Percentiles rank a stretch among this genome's conserved stretches.
phyloP scores from a whole-genome alignment of 179 eudicot genomes.

The Drosera spatulata region DNA sequence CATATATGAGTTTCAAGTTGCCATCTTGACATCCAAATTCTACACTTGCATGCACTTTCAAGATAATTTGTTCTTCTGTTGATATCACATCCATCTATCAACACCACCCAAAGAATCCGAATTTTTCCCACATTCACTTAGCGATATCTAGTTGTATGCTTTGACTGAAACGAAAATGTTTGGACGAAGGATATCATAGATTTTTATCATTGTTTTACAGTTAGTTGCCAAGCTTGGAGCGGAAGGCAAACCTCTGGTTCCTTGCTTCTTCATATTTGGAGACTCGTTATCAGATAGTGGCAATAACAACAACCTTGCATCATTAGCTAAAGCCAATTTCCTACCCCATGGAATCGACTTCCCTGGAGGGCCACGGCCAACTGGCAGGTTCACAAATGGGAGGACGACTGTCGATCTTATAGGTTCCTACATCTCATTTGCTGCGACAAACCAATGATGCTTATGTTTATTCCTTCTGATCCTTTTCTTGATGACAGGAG shows the following conservation, averaged over 20 bases:
- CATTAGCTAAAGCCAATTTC: slow-evolving; percentile 10
- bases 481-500: not conserved
- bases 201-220: no score
- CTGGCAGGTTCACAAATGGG: slow-evolving; percentile 20
- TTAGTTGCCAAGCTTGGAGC: not conserved
- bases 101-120: no score
- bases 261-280: slow-evolving; percentile 17
- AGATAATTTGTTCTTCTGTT: no score
- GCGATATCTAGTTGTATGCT: no score
- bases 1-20: no score
- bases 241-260: slow-evolving; percentile 10
- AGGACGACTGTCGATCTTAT: slow-evolving; percentile 7
- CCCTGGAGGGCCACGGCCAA: slow-evolving; percentile 6
- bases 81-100: no score
- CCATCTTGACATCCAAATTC: no score
- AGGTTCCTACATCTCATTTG: slow-evolving; percentile 1
- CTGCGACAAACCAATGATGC: not conserved
- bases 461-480: not conserved
- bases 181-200: no score
- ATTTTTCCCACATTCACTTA: no score
- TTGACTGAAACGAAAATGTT: no score
- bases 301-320: slow-evolving; percentile 7
- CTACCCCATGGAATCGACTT: slow-evolving; percentile 19
- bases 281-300: slow-evolving; percentile 6
- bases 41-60: no score